phyloP scores from a whole-genome alignment of 2,329 filamentous ascomycete genomes.

The Colletotrichum gigasporum region DNA sequence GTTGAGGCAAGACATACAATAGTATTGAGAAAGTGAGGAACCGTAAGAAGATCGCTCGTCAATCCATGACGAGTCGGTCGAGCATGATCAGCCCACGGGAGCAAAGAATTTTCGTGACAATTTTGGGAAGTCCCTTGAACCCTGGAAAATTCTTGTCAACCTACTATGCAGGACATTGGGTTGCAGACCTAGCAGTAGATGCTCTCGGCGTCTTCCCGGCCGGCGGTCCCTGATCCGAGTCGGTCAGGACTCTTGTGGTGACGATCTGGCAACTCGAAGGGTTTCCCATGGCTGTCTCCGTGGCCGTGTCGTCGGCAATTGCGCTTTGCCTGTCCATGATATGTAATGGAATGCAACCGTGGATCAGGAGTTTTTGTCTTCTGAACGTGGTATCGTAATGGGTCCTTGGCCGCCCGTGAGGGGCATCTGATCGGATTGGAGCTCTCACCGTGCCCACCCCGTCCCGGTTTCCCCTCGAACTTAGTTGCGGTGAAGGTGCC shows the following conservation, averaged over 20 bases:
- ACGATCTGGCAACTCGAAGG: background rate
- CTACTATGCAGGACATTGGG: too few species aligned
- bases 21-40: background rate
- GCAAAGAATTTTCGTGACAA: background rate
- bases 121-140: background rate
- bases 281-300: background rate
- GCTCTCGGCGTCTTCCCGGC: background rate
- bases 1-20: too few species aligned
- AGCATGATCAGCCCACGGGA: slow-evolving; percentile 3
- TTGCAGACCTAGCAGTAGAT: background rate
- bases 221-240: slow-evolving; percentile 10
- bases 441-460: slow-evolving; percentile 13
- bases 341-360: background rate
- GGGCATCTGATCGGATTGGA: slow-evolving; percentile 27
- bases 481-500: slow-evolving; percentile 32
- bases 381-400: slow-evolving; percentile 4
- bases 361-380: background rate
- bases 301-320: slow-evolving; percentile 12
- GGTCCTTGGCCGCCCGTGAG: slow-evolving; percentile 11
- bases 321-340: slow-evolving; percentile 9
- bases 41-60: background rate
- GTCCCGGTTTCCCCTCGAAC: slow-evolving; percentile 19
- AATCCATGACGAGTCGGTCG: background rate
- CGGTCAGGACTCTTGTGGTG: background rate
- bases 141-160: background rate